These are phyloP conservation scores for Elongisporangium senticosum DNA, from an alignment of 352 stramenopile genomes.

Conservation along the genomic window DNA sequence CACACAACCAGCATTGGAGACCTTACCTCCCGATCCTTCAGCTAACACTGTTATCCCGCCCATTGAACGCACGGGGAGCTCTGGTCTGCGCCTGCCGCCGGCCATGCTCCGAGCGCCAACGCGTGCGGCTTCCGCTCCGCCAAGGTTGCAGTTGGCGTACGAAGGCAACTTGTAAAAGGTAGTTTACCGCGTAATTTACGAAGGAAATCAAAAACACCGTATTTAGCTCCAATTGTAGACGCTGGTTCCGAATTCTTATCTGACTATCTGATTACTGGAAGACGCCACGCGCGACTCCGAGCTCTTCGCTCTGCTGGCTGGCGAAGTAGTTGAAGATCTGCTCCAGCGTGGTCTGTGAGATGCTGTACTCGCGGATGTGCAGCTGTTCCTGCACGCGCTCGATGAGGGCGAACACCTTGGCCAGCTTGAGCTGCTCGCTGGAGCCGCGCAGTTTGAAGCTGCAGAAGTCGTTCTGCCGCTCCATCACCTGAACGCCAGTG, in stretches of 20 bases:
- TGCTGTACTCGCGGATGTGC: constrained; percentile 78
- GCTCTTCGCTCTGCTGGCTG: constrained; percentile 42
- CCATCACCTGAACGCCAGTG: constrained; percentile 28
- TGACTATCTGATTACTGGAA: not conserved
- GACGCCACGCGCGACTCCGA: constrained; percentile 22
- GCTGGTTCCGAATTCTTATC: no score
- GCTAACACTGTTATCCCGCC: not conserved
- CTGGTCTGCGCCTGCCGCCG: not conserved
- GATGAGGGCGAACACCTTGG: constrained; percentile 72
- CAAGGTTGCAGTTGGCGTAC: not conserved
- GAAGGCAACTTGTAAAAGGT: not conserved
- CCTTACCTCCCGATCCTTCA: not conserved
- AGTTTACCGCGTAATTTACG: no score
- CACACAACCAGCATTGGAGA: not conserved
- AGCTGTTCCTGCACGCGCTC: constrained; percentile 50
- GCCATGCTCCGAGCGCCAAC: not conserved
- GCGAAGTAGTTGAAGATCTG: constrained; percentile 91
- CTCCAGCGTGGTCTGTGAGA: constrained; percentile 86
- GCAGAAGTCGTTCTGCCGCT: constrained; percentile 59
- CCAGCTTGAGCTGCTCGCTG: constrained; percentile 37
- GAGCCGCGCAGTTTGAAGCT: constrained; percentile 64
- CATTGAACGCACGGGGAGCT: not conserved
- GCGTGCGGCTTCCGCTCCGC: not conserved
- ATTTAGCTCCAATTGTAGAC: no score
- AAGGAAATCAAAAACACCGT: no score